Conservation (phyloP, 108 stramenopile genomes). For the Skeletonema grethae region DNA sequence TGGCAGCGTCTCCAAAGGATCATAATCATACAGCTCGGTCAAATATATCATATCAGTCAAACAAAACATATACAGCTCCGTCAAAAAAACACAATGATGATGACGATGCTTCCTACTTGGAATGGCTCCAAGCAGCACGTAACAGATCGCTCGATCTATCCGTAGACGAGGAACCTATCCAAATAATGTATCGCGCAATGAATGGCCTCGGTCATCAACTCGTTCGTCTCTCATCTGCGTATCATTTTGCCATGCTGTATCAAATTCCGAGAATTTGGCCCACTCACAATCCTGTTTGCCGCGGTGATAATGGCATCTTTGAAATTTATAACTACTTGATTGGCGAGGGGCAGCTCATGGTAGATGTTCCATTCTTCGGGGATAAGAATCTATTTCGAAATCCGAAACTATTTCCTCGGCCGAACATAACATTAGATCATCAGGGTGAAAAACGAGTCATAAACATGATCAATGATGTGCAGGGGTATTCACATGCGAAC, state of each 20-base stretch:
- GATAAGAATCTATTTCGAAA: neutral
- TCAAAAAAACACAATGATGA: too few species aligned
- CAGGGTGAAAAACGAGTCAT: neutral
- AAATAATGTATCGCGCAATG: neutral
- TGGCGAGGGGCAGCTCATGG: constrained; percentile 3
- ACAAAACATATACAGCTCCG: too few species aligned
- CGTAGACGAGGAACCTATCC: neutral
- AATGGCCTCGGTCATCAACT: constrained; percentile 13
- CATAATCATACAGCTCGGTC: too few species aligned
- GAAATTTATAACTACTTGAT: constrained; percentile 6
- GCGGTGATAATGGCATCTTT: neutral
- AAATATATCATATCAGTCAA: too few species aligned
- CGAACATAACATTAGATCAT: neutral
- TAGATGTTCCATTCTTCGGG: neutral
- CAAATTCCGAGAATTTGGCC: constrained; percentile 7
- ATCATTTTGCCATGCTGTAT: constrained; percentile 13
- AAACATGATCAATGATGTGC: neutral
- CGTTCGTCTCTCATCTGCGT: constrained; percentile 1
- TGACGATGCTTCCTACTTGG: neutral
- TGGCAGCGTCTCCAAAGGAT: too few species aligned
- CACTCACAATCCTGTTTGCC: constrained; percentile 1
- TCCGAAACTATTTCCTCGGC: neutral
- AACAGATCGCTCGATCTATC: neutral
- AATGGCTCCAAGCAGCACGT: neutral
- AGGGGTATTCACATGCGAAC: neutral